phyloP scores from a whole-genome alignment of 768 basidiomycete species.

The Baorangia bicolor region DNA sequence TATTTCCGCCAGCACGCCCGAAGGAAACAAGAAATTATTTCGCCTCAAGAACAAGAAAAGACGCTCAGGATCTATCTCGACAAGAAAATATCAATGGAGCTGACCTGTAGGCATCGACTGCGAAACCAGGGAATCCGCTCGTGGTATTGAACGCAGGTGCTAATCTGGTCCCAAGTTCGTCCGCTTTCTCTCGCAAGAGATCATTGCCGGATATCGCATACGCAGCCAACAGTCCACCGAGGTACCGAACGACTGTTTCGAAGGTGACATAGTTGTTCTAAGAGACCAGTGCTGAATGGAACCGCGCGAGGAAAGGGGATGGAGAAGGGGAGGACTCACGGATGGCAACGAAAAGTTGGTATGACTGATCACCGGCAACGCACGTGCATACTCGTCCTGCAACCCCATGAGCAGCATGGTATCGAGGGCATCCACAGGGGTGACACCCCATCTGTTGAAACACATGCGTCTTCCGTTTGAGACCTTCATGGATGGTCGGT shows the following conservation, averaged over 20 bases:
- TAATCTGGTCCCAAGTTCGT: conserved; percentile 69
- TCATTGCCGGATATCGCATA: conserved; percentile 70
- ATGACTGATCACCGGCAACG: conserved; percentile 49
- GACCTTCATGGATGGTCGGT: conserved; percentile 42
- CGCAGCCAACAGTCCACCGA: conserved; percentile 83
- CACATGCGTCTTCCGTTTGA: conserved; percentile 36
- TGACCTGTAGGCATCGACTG: conserved; percentile 65
- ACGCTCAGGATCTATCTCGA: not conserved
- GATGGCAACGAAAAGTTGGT: conserved; percentile 47
- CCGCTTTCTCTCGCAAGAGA: conserved; percentile 65
- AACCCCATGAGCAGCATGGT: conserved; percentile 83
- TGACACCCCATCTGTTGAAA: conserved; percentile 80
- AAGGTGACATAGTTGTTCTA: conserved; percentile 47
- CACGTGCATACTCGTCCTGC: conserved; percentile 64
- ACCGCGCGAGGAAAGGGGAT: no score
- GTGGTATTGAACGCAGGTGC: conserved; percentile 70
- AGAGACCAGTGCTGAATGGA: not conserved
- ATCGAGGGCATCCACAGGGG: conserved; percentile 78
- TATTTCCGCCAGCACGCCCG: conserved; percentile 68
- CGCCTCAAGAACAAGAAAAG: not conserved
- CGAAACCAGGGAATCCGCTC: conserved; percentile 67
- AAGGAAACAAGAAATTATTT: not conserved
- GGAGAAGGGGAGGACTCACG: conserved; percentile 29
- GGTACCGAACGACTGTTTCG: conserved; percentile 85
- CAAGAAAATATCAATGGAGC: conserved; percentile 6